phyloP scores from a whole-genome alignment of 148 eudicot species.

The Polygonum aviculare region DNA sequence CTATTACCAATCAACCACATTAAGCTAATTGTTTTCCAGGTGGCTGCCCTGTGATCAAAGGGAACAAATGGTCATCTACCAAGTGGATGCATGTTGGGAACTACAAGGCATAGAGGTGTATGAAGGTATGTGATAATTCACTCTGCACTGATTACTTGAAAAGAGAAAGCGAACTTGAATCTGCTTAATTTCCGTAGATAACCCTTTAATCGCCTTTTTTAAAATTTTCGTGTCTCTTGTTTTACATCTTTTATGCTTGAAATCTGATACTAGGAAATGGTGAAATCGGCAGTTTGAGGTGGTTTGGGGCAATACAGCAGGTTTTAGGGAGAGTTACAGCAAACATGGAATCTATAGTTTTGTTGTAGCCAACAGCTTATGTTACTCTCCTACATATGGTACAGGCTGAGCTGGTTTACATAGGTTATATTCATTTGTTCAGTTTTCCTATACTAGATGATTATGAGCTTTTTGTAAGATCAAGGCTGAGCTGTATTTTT shows the following conservation, averaged over 20 bases:
- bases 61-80: constrained; percentile 25
- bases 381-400: neutral
- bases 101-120: constrained; percentile 4
- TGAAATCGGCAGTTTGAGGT: neutral
- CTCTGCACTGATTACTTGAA: neutral
- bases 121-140: neutral
- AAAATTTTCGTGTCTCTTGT: neutral
- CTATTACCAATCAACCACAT: constrained; percentile 15
- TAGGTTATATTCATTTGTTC: neutral
- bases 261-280: neutral
- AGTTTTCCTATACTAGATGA: neutral
- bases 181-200: neutral
- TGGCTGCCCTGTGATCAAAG: constrained; percentile 25
- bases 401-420: constrained; percentile 1
- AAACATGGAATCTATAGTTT: neutral
- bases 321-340: neutral
- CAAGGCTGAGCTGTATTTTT: neutral
- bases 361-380: neutral
- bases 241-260: neutral
- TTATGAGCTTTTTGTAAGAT: neutral
- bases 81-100: constrained; percentile 23
- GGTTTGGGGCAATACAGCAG: neutral
- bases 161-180: neutral
- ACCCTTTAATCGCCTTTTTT: neutral
- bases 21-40: constrained; percentile 7